Percentiles rank a stretch among this genome's conserved stretches.
These are phyloP conservation scores for Populus hybrid DNA, from an alignment of 441 rosid species.

Conservation along the genomic window DNA sequence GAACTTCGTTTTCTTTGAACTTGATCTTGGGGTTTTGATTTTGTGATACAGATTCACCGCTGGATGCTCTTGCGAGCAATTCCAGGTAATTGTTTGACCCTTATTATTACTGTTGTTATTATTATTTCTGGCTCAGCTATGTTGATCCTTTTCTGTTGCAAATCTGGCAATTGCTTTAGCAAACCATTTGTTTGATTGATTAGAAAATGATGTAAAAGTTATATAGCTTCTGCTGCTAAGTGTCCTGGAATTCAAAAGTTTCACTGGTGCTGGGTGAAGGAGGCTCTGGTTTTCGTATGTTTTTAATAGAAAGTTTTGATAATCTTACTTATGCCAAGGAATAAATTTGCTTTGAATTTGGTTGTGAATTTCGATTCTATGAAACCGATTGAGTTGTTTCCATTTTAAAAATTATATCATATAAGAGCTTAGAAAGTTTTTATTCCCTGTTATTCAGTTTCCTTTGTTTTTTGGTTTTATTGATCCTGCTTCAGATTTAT, in stretches of 20 bases:
- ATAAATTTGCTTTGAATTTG: neutral
- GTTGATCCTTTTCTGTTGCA: neutral
- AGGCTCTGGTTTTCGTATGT: neutral
- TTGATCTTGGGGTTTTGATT: constrained; percentile 1
- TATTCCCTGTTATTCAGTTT: neutral
- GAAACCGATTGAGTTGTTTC: neutral
- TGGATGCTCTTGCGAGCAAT: neutral
- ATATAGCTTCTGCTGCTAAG: neutral
- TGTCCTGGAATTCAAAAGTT: neutral
- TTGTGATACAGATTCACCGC: neutral
- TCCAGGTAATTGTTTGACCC: neutral
- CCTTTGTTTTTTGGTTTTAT: neutral
- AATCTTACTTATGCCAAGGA: neutral
- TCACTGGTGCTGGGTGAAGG: neutral
- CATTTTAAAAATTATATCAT: neutral
- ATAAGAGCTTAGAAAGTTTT: neutral
- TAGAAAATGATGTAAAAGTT: neutral
- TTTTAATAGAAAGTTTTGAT: neutral
- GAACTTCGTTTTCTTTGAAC: neutral
- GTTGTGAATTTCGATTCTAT: neutral
- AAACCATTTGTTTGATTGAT: neutral
- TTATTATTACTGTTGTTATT: too few relatives aligned
- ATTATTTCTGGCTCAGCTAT: neutral
- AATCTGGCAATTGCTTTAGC: neutral
- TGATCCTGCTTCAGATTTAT: neutral